A percentile compares a stretch with the other conserved stretches of the same genome.
Evolutionary conservation across 129 eudicot genomes (phyloP).

Genomic region (carrot (Daucus carota)): DNA sequence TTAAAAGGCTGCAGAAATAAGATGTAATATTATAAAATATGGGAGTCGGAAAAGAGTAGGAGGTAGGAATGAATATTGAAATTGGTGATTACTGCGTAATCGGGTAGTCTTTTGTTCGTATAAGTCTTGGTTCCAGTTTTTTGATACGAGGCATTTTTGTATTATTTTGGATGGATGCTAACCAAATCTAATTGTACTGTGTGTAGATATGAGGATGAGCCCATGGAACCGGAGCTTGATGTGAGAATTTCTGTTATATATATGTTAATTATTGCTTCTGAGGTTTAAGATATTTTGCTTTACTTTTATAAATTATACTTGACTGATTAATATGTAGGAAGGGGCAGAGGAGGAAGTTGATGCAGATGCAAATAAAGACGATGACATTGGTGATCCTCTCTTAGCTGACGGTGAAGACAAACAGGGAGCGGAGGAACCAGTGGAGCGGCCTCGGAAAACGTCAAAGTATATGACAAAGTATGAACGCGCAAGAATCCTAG

Average conservation of each 20-base stretch:
- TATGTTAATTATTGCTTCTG: background rate
- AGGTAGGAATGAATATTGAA: no score
- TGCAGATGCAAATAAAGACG: slow-evolving; percentile 46
- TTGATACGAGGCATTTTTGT: background rate
- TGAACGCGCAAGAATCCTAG: slow-evolving; percentile 90
- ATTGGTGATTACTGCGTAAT: no score
- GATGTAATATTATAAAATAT: no score
- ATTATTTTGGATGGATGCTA: background rate
- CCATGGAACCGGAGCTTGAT: slow-evolving; percentile 76
- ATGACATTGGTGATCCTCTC: slow-evolving; percentile 49
- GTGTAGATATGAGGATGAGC: slow-evolving; percentile 83
- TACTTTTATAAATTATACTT: background rate
- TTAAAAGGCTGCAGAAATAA: no score
- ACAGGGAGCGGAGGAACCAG: slow-evolving; percentile 35
- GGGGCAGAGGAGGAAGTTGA: slow-evolving; percentile 74
- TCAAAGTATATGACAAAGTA: slow-evolving; percentile 91
- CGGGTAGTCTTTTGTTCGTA: no score
- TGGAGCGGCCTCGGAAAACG: slow-evolving; percentile 65
- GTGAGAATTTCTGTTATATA: slow-evolving; percentile 23
- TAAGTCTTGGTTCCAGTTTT: background rate
- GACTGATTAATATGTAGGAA: slow-evolving; percentile 31
- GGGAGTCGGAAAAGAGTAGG: no score
- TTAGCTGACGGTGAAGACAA: slow-evolving; percentile 61
- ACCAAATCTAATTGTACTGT: background rate
- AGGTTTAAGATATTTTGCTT: background rate